Evolutionary conservation across 139 green algal genomes (phyloP).

Genomic region (Chlamydomonas asymmetrica): DNA sequence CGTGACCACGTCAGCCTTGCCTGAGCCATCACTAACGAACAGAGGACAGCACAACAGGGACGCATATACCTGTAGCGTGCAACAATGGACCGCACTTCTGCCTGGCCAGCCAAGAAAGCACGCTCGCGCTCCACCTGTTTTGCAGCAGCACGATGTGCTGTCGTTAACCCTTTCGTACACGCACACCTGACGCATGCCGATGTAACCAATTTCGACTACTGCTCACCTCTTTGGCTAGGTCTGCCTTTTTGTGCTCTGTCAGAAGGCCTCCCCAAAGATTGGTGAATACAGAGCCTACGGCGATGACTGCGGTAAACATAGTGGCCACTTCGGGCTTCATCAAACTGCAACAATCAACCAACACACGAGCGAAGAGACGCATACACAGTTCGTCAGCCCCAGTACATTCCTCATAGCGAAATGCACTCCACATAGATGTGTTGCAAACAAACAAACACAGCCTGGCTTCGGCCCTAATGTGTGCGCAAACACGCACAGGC

Average conservation of each 20-base stretch:
- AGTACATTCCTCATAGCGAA: no score
- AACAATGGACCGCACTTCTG: slow-evolving; percentile 17
- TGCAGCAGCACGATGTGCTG: no score
- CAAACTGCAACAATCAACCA: no score
- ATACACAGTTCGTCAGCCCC: no score
- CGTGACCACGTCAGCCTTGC: neutral
- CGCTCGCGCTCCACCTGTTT: slow-evolving; percentile 22
- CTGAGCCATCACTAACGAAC: neutral
- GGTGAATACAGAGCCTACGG: slow-evolving; percentile 41
- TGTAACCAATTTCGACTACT: neutral
- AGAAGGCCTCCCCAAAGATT: slow-evolving; percentile 58
- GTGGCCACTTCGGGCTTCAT: no score
- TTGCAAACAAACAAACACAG: no score
- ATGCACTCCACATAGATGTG: no score
- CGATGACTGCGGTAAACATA: slow-evolving; percentile 50
- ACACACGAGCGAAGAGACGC: no score
- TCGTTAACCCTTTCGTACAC: neutral
- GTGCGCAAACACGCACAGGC: no score
- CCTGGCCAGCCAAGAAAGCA: neutral
- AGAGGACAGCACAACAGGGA: neutral
- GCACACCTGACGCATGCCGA: neutral
- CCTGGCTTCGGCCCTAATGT: no score
- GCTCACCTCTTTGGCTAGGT: slow-evolving; percentile 43
- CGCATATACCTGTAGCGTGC: neutral
- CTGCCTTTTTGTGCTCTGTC: slow-evolving; percentile 54